phyloP scores from a whole-genome alignment of 2,329 filamentous ascomycete species.

The Microdochium paspali region DNA sequence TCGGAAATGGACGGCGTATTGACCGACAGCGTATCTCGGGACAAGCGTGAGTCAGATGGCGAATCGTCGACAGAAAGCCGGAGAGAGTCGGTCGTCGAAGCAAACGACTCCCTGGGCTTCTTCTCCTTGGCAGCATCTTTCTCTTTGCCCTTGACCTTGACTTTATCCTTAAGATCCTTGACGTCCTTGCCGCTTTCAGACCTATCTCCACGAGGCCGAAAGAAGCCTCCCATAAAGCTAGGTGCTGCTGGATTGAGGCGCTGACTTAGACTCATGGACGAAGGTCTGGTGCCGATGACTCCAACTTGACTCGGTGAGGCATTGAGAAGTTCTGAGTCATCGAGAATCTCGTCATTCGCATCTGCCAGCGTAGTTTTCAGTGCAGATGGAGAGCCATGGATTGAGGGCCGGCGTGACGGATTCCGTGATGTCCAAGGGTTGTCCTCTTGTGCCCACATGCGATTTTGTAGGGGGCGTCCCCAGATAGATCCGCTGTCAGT shows the following conservation, averaged over 20 bases:
- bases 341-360: constrained; percentile 55
- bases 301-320: constrained; percentile 50
- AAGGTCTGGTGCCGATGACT: constrained; percentile 72
- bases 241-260: constrained; percentile 82
- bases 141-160: constrained; percentile 28
- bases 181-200: constrained; percentile 18
- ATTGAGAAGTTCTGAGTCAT: constrained; percentile 44
- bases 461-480: constrained; percentile 47
- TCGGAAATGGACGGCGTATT: constrained; percentile 52
- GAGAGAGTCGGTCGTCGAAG: constrained; percentile 27
- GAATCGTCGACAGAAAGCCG: constrained; percentile 34
- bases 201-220: constrained; percentile 26
- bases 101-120: constrained; percentile 26
- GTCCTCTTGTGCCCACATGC: constrained; percentile 57
- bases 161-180: constrained; percentile 20
- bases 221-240: constrained; percentile 70
- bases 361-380: constrained; percentile 52
- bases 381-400: constrained; percentile 64
- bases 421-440: constrained; percentile 48
- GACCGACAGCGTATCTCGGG: constrained; percentile 46
- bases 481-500: constrained; percentile 72
- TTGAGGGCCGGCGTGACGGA: constrained; percentile 70
- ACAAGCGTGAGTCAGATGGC: constrained; percentile 42
- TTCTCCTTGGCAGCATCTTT: constrained; percentile 28
- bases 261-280: constrained; percentile 40